Evolutionary conservation across 306 rosid species (phyloP).

Genomic region (Quercus aquifolioides): DNA sequence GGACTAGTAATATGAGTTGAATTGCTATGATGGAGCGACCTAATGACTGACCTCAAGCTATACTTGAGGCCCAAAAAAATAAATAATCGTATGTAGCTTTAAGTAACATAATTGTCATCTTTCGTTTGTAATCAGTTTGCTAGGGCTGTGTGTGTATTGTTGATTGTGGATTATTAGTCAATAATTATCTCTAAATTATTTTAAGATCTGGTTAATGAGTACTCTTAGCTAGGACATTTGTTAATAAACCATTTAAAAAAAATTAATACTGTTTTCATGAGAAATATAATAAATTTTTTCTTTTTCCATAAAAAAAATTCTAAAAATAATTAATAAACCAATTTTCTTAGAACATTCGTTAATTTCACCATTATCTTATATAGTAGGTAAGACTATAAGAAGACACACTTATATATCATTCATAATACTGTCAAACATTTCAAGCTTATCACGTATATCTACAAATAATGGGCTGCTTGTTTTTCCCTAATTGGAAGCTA

Average conservation of each 20-base stretch:
- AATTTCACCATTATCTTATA: too few species aligned
- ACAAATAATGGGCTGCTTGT: constrained; percentile 18
- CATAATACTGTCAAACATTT: constrained; percentile 37
- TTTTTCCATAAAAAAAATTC: too few species aligned
- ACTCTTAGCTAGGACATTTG: too few species aligned
- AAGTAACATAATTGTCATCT: constrained; percentile 13
- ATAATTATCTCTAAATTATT: constrained; percentile 31
- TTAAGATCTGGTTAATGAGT: neutral
- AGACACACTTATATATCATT: constrained; percentile 19
- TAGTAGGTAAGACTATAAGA: neutral
- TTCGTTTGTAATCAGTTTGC: constrained; percentile 10
- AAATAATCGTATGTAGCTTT: constrained; percentile 2
- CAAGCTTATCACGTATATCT: constrained; percentile 16
- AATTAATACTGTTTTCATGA: too few species aligned
- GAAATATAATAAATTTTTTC: too few species aligned
- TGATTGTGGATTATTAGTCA: constrained; percentile 32
- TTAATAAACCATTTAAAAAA: too few species aligned
- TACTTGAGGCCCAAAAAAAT: too few species aligned
- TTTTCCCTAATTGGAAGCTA: constrained; percentile 42
- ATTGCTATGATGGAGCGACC: neutral
- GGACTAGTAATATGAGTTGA: neutral
- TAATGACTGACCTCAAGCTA: too few species aligned
- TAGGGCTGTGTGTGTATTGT: neutral
- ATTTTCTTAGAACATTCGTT: too few species aligned
- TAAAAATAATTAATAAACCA: too few species aligned